Conservation (phyloP, 2,329 filamentous ascomycete species). For the Juglanconis oblonga region DNA sequence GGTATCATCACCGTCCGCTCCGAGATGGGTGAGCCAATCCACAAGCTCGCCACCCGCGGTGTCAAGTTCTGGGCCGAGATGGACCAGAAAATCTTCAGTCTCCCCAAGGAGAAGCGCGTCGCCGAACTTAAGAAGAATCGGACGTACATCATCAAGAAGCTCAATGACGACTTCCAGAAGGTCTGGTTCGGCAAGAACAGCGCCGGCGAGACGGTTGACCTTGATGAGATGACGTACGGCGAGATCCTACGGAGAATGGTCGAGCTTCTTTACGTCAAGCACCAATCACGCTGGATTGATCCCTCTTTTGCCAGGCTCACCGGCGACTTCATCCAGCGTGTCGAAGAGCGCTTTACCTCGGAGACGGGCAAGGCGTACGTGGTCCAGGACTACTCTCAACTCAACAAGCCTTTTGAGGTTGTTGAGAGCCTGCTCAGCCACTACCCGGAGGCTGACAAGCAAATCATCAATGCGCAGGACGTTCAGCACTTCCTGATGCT, state of each 20-base stretch:
- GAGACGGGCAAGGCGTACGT: slow-evolving; percentile 69
- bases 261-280: slow-evolving; percentile 86
- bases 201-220: slow-evolving; percentile 74
- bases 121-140: slow-evolving; percentile 84
- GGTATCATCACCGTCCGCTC: slow-evolving; percentile 95
- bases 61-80: slow-evolving; percentile 98
- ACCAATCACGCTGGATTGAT: slow-evolving; percentile 90
- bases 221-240: slow-evolving; percentile 94
- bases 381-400: slow-evolving; percentile 85
- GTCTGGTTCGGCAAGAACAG: slow-evolving; percentile 92
- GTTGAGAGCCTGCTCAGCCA: slow-evolving; percentile 75
- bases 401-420: slow-evolving; percentile 75
- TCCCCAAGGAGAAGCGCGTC: slow-evolving; percentile 92
- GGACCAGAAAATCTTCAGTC: slow-evolving; percentile 95
- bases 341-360: slow-evolving; percentile 94
- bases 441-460: slow-evolving; percentile 82
- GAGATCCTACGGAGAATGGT: slow-evolving; percentile 86
- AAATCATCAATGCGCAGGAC: slow-evolving; percentile 97
- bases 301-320: slow-evolving; percentile 77
- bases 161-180: slow-evolving; percentile 96
- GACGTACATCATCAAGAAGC: slow-evolving; percentile 89
- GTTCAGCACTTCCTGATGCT: slow-evolving; percentile 94
- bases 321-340: slow-evolving; percentile 91
- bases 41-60: slow-evolving; percentile 96
- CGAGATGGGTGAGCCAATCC: slow-evolving; percentile 99